Evolutionary conservation across 2,329 filamentous ascomycete genomes (phyloP), one percentile per base, ranked within the genome.

Genomic region (Xylariaceae sp.): DNA sequence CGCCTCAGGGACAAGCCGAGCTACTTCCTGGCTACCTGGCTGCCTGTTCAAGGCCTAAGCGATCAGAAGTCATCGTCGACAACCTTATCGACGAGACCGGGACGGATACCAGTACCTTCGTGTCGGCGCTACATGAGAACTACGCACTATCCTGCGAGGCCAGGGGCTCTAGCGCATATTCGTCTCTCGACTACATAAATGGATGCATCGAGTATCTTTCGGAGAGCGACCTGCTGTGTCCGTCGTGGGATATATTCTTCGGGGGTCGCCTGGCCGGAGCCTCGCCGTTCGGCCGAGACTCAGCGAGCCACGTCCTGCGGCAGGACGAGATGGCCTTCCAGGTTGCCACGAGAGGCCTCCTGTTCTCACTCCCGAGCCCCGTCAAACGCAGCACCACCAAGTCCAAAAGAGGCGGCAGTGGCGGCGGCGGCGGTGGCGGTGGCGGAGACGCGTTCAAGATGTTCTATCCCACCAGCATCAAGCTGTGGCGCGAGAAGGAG

Each of bases 291-390:
- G 71, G 63, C 50, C 67, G 60, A 62, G 68, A 80, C 55, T 67
- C 70, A 1, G 74, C 73, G 14, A 76, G 78, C 33, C 90, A 95
- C 40, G 70, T 80, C 11, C 63, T 96, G 8, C 80, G 89, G 5
- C 90, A 96, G 58, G 88, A 95, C 43, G 92, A 98, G 53, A 89
- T 98, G 54, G 80, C 83, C 16, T 96, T 95, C 44, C 86, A 98
- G 45, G 80, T 90, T 13, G 88, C 88, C 4, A 85, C 94, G 0
- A 77, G 89, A 10, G 92, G 92, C 1, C 62, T 96, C 31, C 61
- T 95, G 0, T 94, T 94, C 55, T 80, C 79, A 8, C 70, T 98
- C 2, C 92, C 92, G 2, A 75, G 75, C 47, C 90, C 90, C 0
- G 92, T 98, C 8, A 90, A 85, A 55, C 72, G 79, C n/a, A 70